Conservation (phyloP, 2,329 filamentous ascomycete genomes). For the Colletotrichum tanaceti region DNA sequence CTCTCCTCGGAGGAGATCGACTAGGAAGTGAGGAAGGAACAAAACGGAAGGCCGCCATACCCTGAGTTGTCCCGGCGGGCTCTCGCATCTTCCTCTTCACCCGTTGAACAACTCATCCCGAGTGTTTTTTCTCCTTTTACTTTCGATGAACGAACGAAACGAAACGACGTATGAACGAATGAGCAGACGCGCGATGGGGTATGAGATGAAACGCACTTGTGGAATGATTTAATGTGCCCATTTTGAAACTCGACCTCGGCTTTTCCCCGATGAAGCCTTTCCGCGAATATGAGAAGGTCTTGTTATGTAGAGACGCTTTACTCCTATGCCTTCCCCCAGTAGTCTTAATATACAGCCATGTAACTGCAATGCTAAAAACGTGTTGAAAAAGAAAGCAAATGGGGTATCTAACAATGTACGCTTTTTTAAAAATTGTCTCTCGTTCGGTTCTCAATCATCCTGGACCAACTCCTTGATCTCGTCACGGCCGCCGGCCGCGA, state of each 20-base stretch:
- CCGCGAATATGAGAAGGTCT: not conserved
- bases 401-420: conserved; percentile 35
- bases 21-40: conserved; percentile 16
- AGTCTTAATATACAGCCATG: conserved; percentile 26
- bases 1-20: conserved; percentile 24
- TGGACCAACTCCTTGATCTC: conserved; percentile 75
- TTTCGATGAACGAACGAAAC: conserved; percentile 8
- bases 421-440: not conserved
- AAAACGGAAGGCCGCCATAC: not conserved
- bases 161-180: conserved; percentile 17
- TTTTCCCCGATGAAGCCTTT: no score
- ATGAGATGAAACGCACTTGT: not conserved
- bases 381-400: not conserved
- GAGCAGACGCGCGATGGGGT: not conserved
- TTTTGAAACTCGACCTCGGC: not conserved
- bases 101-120: no score
- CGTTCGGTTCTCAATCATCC: conserved; percentile 60
- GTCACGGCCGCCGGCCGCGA: conserved; percentile 57
- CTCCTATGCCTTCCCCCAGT: not conserved
- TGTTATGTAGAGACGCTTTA: not conserved
- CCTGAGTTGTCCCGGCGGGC: not conserved
- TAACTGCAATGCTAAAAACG: conserved; percentile 20
- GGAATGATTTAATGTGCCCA: conserved; percentile 8
- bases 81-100: no score
- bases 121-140: not conserved